Evolutionary conservation across 345 rosid genomes (phyloP).

Genomic region (Streptanthus diversifolius): DNA sequence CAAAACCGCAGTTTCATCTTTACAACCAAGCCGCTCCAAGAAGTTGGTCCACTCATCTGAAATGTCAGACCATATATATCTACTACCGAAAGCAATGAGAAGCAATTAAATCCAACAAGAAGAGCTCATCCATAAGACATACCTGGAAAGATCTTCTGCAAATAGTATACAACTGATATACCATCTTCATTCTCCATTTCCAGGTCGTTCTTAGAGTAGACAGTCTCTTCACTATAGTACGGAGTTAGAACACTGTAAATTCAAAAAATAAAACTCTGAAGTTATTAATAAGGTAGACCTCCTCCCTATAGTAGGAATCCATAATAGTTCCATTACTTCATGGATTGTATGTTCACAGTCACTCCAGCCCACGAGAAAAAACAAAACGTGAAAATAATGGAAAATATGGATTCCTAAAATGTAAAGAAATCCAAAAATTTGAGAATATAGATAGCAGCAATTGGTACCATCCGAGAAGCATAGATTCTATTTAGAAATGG

Average conservation of each 20-base stretch:
- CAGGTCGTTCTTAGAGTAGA: conserved; percentile 83
- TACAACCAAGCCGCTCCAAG: conserved; percentile 77
- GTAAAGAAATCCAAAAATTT: neutral
- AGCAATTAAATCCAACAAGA: neutral
- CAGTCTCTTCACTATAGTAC: conserved; percentile 95
- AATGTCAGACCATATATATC: conserved; percentile 9
- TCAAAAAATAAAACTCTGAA: conserved; percentile 3
- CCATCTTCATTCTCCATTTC: conserved; percentile 99
- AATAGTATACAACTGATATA: conserved; percentile 81
- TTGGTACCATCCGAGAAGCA: conserved; percentile 10
- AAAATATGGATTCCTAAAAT: neutral
- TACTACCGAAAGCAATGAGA: conserved; percentile 12
- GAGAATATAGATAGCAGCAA: conserved; percentile 5
- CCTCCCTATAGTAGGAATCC: neutral
- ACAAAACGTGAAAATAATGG: neutral
- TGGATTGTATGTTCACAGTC: neutral
- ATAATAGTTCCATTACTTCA: neutral
- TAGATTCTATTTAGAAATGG: neutral
- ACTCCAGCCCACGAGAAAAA: neutral
- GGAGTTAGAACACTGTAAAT: conserved; percentile 88
- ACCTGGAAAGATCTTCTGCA: conserved; percentile 98
- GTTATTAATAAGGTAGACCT: conserved; percentile 10
- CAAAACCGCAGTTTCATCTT: conserved; percentile 65
- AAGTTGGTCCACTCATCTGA: conserved; percentile 97
- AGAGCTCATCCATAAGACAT: conserved; percentile 17